Conservation (phyloP, 352 stramenopile genomes). For the Globisporangium splendens region DNA sequence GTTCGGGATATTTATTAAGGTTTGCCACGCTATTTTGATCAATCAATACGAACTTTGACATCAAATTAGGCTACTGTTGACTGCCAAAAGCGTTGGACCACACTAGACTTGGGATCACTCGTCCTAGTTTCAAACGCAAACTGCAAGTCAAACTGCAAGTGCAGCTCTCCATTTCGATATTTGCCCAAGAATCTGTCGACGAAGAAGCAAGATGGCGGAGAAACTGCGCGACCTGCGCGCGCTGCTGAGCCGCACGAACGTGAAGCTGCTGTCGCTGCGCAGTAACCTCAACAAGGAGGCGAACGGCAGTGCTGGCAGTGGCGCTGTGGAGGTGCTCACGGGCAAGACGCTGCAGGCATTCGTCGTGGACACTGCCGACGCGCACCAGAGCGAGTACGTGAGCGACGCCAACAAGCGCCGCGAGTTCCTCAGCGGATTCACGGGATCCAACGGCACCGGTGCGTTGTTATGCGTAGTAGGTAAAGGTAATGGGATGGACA, state of each 20-base stretch:
- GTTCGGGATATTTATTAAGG: constrained; percentile 7
- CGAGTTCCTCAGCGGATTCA: constrained; percentile 96
- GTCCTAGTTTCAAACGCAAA: neutral
- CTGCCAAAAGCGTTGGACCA: neutral
- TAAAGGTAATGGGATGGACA: neutral
- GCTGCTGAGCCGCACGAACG: constrained; percentile 59
- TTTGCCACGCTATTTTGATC: constrained; percentile 10
- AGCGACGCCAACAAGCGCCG: constrained; percentile 94
- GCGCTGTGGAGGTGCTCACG: constrained; percentile 22
- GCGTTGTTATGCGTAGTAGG: neutral
- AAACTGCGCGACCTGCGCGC: constrained; percentile 64
- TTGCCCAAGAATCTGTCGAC: constrained; percentile 4
- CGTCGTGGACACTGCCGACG: constrained; percentile 95
- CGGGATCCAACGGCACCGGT: constrained; percentile 95
- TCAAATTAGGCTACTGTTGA: neutral
- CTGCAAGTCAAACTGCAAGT: neutral
- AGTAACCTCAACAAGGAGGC: constrained; percentile 49
- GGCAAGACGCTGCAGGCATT: constrained; percentile 82
- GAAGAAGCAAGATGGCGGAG: constrained; percentile 34
- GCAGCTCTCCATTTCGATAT: constrained; percentile 11
- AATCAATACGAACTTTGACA: neutral
- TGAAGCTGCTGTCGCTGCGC: constrained; percentile 61
- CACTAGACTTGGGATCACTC: too few species aligned
- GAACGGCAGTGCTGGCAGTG: neutral
- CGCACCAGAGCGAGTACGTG: constrained; percentile 98